A percentile compares a stretch with the other conserved stretches of the same genome.
Conservation (phyloP, 306 rosid species). For the Acacia crassicarpa region DNA sequence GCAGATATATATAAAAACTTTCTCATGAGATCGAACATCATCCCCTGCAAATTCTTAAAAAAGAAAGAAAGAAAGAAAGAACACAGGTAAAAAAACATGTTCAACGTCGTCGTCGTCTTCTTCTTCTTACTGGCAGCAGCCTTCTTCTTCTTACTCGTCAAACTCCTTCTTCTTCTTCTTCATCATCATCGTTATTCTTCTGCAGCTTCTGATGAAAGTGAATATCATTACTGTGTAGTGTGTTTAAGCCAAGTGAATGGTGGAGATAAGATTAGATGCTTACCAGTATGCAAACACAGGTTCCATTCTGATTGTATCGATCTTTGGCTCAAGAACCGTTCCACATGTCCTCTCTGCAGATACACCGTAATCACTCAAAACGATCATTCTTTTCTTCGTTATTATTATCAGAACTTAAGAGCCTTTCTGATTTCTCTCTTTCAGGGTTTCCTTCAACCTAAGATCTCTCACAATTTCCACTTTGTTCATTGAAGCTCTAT, state of each 20-base stretch:
- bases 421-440: neutral
- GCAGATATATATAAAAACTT: neutral
- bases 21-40: neutral
- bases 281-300: slow-evolving; percentile 26
- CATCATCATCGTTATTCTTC: neutral
- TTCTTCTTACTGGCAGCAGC: neutral
- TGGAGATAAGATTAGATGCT: slow-evolving; percentile 3
- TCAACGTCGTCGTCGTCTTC: neutral
- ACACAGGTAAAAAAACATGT: neutral
- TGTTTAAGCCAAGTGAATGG: slow-evolving; percentile 5
- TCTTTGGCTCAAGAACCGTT: slow-evolving; percentile 28
- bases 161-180: neutral
- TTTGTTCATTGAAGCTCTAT: neutral
- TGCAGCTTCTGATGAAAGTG: neutral
- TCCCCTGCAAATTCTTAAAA: neutral
- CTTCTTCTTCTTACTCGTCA: neutral
- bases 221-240: slow-evolving; percentile 22
- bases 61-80: neutral
- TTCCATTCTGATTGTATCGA: slow-evolving; percentile 26
- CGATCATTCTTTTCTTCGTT: neutral
- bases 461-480: neutral
- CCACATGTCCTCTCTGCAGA: slow-evolving; percentile 36
- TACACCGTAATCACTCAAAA: neutral
- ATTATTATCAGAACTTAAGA: neutral
- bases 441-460: neutral